Evolutionary conservation across 257 asterid species (phyloP).

Genomic region (Fraxinus cuspidata): DNA sequence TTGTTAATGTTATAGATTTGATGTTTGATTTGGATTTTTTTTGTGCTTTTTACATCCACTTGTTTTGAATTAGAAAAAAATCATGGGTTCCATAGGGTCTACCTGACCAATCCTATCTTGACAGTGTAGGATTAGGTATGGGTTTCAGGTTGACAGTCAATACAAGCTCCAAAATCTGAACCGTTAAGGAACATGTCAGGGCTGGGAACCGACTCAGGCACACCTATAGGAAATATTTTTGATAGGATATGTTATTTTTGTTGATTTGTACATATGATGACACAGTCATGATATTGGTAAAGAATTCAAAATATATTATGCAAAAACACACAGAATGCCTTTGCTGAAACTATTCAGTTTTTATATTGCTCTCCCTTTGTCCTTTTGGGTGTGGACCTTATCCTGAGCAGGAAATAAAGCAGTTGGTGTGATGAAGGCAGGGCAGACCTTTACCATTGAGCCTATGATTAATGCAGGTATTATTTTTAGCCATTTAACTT

Average conservation of each 20-base stretch:
- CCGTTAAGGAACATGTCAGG: not conserved
- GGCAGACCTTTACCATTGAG: conserved; percentile 94
- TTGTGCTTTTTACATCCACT: not conserved
- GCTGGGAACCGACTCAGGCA: not conserved
- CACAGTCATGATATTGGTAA: not conserved
- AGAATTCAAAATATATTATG: not conserved
- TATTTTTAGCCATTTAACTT: not conserved
- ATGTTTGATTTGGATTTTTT: not conserved
- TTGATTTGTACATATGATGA: not conserved
- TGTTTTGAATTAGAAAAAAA: not conserved
- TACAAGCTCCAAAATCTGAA: not conserved
- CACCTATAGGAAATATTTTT: not conserved
- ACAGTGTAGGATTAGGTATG: not conserved
- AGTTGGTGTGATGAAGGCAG: conserved; percentile 95
- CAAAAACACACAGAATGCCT: not conserved
- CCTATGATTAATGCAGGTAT: conserved; percentile 94
- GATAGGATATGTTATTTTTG: not conserved
- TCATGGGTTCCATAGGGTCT: not conserved
- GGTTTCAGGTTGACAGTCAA: not conserved
- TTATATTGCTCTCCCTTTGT: not conserved
- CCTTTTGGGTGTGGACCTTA: conserved; percentile 41
- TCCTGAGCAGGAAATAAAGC: conserved; percentile 87
- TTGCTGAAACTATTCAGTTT: conserved; percentile 2
- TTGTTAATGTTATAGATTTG: not conserved
- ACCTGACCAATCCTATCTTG: not conserved